Evolutionary conservation across 768 basidiomycete genomes (phyloP).

Genomic region (Fomitopsis pulvina): DNA sequence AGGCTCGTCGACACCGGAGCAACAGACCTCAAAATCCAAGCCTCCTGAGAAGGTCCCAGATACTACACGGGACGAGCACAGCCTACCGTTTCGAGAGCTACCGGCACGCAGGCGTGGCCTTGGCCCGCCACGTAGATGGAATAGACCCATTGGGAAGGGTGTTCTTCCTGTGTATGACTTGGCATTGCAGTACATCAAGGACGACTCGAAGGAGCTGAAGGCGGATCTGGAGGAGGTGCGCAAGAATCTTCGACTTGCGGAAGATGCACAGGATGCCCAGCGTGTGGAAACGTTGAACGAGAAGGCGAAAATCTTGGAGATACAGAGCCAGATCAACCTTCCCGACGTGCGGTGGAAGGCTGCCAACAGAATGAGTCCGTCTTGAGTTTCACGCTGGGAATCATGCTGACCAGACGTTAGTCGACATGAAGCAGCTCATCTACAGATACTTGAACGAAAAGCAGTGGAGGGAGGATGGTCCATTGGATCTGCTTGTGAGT

Average conservation of each 20-base stretch:
- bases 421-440: conserved; percentile 58
- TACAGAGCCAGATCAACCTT: conserved; percentile 81
- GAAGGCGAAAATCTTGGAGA: conserved; percentile 55
- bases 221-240: conserved; percentile 35
- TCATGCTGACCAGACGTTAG: conserved; percentile 26
- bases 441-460: conserved; percentile 81
- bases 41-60: not conserved
- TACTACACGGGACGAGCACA: conserved; percentile 4
- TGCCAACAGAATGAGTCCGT: conserved; percentile 70
- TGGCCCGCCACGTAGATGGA: conserved; percentile 54
- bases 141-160: conserved; percentile 51
- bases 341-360: conserved; percentile 78
- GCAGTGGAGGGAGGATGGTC: conserved; percentile 80
- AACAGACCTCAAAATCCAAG: not conserved
- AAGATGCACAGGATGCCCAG: conserved; percentile 19
- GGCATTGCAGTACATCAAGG: conserved; percentile 63
- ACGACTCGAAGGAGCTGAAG: conserved; percentile 50
- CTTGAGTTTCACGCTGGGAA: not conserved
- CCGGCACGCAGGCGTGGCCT: conserved; percentile 38
- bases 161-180: conserved; percentile 80
- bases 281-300: conserved; percentile 35
- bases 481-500: conserved; percentile 76
- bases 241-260: conserved; percentile 18
- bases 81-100: conserved; percentile 5
- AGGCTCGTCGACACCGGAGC: conserved; percentile 2